These are phyloP conservation scores for Aspergillus indologenus DNA, from an alignment of 495 filamentous ascomycete genomes.

Conservation along the genomic window DNA sequence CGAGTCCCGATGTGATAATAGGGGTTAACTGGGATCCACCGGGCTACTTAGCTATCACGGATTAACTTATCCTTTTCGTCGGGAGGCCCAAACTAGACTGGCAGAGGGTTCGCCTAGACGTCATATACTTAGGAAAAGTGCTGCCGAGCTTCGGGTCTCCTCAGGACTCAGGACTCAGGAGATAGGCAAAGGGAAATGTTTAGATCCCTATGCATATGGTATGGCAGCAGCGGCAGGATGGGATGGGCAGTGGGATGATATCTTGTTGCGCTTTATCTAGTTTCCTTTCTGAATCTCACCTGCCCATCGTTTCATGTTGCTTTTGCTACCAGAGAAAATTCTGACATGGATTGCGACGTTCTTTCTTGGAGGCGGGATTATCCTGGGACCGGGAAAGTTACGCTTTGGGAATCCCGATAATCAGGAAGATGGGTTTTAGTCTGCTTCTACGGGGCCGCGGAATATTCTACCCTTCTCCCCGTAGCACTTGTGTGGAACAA, in stretches of 20 bases:
- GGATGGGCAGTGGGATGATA: too few species aligned
- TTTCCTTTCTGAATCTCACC: too few species aligned
- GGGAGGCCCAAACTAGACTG: background rate
- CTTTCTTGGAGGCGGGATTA: background rate
- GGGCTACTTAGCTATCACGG: background rate
- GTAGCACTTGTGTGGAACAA: slow-evolving; percentile 16
- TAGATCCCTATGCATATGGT: background rate
- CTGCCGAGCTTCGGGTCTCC: background rate
- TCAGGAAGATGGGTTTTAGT: slow-evolving; percentile 23
- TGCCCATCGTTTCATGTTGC: too few species aligned
- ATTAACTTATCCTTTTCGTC: background rate
- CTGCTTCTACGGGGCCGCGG: slow-evolving; percentile 17
- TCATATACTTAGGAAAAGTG: background rate
- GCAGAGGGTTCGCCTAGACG: background rate
- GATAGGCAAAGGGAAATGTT: too few species aligned
- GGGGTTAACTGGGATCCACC: background rate
- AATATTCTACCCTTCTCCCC: slow-evolving; percentile 21
- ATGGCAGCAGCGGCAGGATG: too few species aligned
- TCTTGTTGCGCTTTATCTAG: too few species aligned
- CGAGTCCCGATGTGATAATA: background rate
- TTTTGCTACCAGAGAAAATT: too few species aligned
- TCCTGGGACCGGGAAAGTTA: slow-evolving; percentile 9
- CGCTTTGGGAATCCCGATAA: slow-evolving; percentile 21
- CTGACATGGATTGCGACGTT: background rate
- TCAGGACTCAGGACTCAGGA: background rate